Evolutionary conservation across 2,329 filamentous ascomycete species (phyloP).

Genomic region (Ophiocordyceps polyrhachis-furcata): DNA sequence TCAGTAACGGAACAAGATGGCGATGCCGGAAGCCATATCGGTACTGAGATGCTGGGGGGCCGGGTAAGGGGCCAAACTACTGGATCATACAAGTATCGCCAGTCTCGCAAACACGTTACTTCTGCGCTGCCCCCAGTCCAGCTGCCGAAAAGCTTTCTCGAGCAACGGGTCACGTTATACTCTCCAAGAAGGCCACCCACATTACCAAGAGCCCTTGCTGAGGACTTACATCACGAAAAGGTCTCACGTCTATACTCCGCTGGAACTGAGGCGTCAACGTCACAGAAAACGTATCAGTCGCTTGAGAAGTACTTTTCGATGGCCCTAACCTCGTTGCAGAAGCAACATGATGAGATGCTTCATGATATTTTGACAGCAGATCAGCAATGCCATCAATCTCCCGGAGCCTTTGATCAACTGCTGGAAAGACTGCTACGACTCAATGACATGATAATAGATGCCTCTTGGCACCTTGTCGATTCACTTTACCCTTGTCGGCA

Average conservation of each 20-base stretch:
- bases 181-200: conserved; percentile 8
- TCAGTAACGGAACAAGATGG: conserved; percentile 10
- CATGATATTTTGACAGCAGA: conserved; percentile 2
- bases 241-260: conserved; percentile 12
- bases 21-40: conserved; percentile 10
- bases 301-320: conserved; percentile 15
- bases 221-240: conserved; percentile 14
- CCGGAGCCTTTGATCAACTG: conserved; percentile 3
- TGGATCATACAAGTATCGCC: conserved; percentile 12
- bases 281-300: conserved; percentile 8
- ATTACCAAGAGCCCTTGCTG: conserved; percentile 13
- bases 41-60: conserved; percentile 9
- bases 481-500: conserved; percentile 15
- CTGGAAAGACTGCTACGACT: conserved; percentile 7
- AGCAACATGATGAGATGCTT: conserved; percentile 4
- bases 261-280: conserved; percentile 6
- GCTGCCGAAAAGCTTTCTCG: conserved; percentile 38
- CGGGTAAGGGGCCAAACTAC: conserved; percentile 10
- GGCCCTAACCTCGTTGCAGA: conserved; percentile 7
- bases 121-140: conserved; percentile 29
- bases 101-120: conserved; percentile 14
- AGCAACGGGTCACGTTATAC: conserved; percentile 24
- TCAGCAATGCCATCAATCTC: conserved; percentile 1
- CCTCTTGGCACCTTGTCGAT: conserved; percentile 17
- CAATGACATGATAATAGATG: conserved; percentile 18